Evolutionary conservation across 495 filamentous ascomycete species (phyloP).

Genomic region (Lasiosphaeris hirsuta): DNA sequence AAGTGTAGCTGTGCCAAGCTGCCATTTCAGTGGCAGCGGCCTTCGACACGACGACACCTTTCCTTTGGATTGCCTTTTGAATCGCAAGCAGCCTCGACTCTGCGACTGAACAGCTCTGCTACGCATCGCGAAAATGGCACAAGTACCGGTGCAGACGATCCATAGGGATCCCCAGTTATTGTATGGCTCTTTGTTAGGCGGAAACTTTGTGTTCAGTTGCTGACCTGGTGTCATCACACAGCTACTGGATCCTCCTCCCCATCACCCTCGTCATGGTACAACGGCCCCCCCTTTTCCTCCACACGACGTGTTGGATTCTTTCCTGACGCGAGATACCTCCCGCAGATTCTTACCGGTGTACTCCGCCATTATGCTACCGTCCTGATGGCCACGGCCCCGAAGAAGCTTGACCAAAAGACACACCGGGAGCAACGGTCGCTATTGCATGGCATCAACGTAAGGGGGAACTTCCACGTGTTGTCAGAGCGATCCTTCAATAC

Average conservation of each 20-base stretch:
- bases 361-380: conserved; percentile 93
- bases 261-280: conserved; percentile 95
- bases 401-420: conserved; percentile 70
- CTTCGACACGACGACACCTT: conserved; percentile 3
- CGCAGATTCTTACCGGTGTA: conserved; percentile 85
- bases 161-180: conserved; percentile 97
- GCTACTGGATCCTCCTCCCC: conserved; percentile 97
- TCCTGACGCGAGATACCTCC: conserved; percentile 2
- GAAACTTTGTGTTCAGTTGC: background rate
- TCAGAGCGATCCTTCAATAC: conserved; percentile 69
- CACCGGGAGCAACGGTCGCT: conserved; percentile 86
- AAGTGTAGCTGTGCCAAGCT: background rate
- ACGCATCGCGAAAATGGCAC: conserved; percentile 62
- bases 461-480: conserved; percentile 71
- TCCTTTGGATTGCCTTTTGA: background rate
- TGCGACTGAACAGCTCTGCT: background rate
- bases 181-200: conserved; percentile 44
- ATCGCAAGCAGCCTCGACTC: background rate
- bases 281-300: background rate
- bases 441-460: conserved; percentile 78
- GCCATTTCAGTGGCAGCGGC: conserved; percentile 4
- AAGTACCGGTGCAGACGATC: conserved; percentile 88
- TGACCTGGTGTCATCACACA: conserved; percentile 31
- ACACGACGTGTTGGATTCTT: background rate
- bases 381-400: conserved; percentile 81